Conservation (phyloP, 176 grass and related monocot genomes). For the Neostapfia colusana region DNA sequence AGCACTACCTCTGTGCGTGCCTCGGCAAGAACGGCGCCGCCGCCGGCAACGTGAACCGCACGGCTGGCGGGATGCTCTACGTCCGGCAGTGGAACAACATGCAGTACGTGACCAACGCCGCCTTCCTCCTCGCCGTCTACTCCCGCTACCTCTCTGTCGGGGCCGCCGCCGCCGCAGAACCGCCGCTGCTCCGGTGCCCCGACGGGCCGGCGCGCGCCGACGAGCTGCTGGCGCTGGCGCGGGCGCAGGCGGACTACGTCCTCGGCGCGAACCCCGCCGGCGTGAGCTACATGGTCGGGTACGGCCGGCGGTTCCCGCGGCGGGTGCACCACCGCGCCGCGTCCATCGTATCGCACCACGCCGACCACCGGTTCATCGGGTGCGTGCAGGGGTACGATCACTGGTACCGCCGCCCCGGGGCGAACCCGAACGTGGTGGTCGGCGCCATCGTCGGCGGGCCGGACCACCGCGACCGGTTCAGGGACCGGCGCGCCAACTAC, state of each 20-base stretch:
- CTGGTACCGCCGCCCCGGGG: slow-evolving; percentile 30
- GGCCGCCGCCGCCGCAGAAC: too few species aligned
- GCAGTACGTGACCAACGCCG: slow-evolving; percentile 53
- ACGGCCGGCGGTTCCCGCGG: slow-evolving; percentile 31
- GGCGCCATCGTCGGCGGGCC: slow-evolving; percentile 55
- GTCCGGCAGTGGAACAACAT: slow-evolving; percentile 58
- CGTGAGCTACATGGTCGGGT: slow-evolving; percentile 45
- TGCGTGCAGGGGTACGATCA: slow-evolving; percentile 54
- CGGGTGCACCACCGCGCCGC: slow-evolving; percentile 51
- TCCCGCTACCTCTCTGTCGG: slow-evolving; percentile 37
- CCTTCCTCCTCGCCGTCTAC: slow-evolving; percentile 49
- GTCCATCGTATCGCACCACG: slow-evolving; percentile 43
- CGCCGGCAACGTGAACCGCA: slow-evolving; percentile 43
- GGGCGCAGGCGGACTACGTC: slow-evolving; percentile 36
- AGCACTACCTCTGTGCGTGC: slow-evolving; percentile 51
- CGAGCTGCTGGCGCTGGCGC: slow-evolving; percentile 19
- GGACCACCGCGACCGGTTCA: slow-evolving; percentile 36
- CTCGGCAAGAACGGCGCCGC: slow-evolving; percentile 42
- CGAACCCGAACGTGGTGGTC: slow-evolving; percentile 42
- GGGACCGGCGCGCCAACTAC: slow-evolving; percentile 27
- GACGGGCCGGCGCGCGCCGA: not conserved
- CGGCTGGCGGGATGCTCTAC: slow-evolving; percentile 50
- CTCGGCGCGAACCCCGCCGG: slow-evolving; percentile 35
- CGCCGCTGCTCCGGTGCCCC: slow-evolving; percentile 10
- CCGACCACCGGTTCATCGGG: slow-evolving; percentile 23